Conservation (phyloP, 495 filamentous ascomycete genomes). For the Pseudevernia furfuracea region DNA sequence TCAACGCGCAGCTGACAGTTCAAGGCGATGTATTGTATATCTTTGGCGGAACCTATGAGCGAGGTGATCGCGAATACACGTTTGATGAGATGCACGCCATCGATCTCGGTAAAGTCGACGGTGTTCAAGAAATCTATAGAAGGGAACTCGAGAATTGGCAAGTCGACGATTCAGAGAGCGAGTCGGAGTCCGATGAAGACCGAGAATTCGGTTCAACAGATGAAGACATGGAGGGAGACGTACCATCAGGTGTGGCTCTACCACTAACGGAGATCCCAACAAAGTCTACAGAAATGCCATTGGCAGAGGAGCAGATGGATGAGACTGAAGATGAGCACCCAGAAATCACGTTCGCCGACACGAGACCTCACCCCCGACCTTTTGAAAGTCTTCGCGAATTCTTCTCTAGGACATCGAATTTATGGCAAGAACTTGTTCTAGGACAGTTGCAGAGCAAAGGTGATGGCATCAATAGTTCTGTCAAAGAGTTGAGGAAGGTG, state of each 20-base stretch:
- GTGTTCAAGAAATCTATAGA: slow-evolving; percentile 80
- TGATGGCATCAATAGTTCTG: slow-evolving; percentile 45
- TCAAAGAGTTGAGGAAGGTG: slow-evolving; percentile 86
- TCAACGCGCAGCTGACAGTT: slow-evolving; percentile 83
- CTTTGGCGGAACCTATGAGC: slow-evolving; percentile 90
- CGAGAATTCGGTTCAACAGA: slow-evolving; percentile 61
- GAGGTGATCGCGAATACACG: slow-evolving; percentile 86
- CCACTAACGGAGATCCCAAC: slow-evolving; percentile 30
- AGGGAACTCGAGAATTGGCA: slow-evolving; percentile 82
- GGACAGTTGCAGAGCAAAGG: slow-evolving; percentile 55
- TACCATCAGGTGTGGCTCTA: slow-evolving; percentile 14
- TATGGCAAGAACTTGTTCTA: slow-evolving; percentile 84
- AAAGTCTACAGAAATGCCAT: slow-evolving; percentile 26
- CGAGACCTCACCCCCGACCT: slow-evolving; percentile 55
- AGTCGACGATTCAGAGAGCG: slow-evolving; percentile 59
- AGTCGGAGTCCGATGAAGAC: slow-evolving; percentile 56
- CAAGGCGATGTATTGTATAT: slow-evolving; percentile 89
- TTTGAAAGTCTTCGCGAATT: slow-evolving; percentile 92
- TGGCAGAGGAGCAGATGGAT: slow-evolving; percentile 50
- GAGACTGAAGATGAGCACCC: slow-evolving; percentile 53
- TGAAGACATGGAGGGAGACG: slow-evolving; percentile 46
- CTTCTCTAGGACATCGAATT: slow-evolving; percentile 75
- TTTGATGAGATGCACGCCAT: slow-evolving; percentile 91
- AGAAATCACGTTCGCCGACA: slow-evolving; percentile 43
- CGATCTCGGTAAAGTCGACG: slow-evolving; percentile 85